A percentile compares a stretch with the other conserved stretches of the same genome.
These are phyloP conservation scores for Syncephalastrum sp. DNA, from an alignment of 371 early-diverging fungal genomes.

Conservation along the genomic window DNA sequence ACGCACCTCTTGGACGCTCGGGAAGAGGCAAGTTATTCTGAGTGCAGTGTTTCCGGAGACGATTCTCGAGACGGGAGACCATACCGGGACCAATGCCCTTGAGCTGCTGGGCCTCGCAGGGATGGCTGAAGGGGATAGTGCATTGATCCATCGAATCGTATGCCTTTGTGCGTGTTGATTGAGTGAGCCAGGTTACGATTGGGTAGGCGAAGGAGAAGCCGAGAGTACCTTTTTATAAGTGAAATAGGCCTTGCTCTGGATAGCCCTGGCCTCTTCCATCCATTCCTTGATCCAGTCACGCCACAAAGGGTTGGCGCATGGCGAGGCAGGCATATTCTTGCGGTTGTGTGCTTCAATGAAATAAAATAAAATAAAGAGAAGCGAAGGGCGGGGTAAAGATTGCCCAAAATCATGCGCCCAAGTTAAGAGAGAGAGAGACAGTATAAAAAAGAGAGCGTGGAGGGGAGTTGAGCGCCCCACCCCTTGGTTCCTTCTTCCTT, in stretches of 20 bases:
- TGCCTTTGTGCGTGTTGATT: conserved; percentile 46
- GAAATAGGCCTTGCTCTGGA: conserved; percentile 41
- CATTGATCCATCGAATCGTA: conserved; percentile 61
- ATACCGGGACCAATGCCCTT: conserved; percentile 66
- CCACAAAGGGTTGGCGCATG: conserved; percentile 62
- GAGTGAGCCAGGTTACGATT: background rate
- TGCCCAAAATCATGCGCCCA: too few species aligned
- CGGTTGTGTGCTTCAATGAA: too few species aligned
- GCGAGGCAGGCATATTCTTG: too few species aligned
- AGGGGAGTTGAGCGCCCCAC: too few species aligned
- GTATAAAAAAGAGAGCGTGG: too few species aligned
- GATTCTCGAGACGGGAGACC: conserved; percentile 57
- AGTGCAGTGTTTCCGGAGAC: conserved; percentile 52
- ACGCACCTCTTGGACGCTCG: conserved; percentile 4
- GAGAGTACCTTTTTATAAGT: conserved; percentile 56
- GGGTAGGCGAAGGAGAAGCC: background rate
- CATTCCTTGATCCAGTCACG: conserved; percentile 65
- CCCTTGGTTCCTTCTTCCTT: background rate
- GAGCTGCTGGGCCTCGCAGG: conserved; percentile 53
- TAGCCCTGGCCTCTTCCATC: conserved; percentile 45
- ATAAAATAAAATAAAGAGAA: too few species aligned
- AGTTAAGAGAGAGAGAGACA: too few species aligned
- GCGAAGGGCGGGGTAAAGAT: too few species aligned
- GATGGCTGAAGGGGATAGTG: conserved; percentile 52
- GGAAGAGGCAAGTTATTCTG: conserved; percentile 55